Conservation (phyloP, 2,329 filamentous ascomycete genomes). For the Acarospora socialis region DNA sequence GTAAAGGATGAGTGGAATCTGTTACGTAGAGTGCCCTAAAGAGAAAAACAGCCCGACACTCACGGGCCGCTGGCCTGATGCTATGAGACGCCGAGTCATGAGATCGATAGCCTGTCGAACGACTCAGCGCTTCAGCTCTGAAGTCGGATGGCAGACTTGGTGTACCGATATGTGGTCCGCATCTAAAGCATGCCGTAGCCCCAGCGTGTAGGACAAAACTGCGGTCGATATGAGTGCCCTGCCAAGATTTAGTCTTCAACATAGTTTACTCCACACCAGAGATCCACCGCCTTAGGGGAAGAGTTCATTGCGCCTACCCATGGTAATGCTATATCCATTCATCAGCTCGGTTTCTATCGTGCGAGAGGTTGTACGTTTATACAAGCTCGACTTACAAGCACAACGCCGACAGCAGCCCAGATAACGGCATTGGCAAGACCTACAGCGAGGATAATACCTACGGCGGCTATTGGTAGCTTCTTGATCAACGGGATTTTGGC, state of each 20-base stretch:
- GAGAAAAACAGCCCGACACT: constrained; percentile 93
- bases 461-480: constrained; percentile 40
- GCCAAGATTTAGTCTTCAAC: constrained; percentile 3
- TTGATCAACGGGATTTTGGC: constrained; percentile 39
- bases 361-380: not conserved
- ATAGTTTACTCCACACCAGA: not conserved
- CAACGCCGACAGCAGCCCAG: constrained; percentile 44
- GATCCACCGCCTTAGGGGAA: not conserved
- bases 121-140: constrained; percentile 9
- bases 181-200: constrained; percentile 86
- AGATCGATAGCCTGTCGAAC: constrained; percentile 68
- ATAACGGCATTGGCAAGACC: constrained; percentile 40
- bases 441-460: constrained; percentile 42
- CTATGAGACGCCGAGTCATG: constrained; percentile 80
- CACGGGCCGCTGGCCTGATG: constrained; percentile 69
- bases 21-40: constrained; percentile 69
- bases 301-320: constrained; percentile 11
- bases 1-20: not conserved
- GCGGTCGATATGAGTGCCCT: constrained; percentile 61
- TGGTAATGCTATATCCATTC: constrained; percentile 9
- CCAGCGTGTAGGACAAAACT: constrained; percentile 74
- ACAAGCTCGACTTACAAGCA: constrained; percentile 35
- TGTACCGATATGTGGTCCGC: constrained; percentile 70
- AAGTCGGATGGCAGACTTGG: constrained; percentile 1
- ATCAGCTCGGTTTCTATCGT: not conserved